Base-by-base conservation (phyloP, 768 basidiomycete species). In the Mycena galericulata region DNA sequence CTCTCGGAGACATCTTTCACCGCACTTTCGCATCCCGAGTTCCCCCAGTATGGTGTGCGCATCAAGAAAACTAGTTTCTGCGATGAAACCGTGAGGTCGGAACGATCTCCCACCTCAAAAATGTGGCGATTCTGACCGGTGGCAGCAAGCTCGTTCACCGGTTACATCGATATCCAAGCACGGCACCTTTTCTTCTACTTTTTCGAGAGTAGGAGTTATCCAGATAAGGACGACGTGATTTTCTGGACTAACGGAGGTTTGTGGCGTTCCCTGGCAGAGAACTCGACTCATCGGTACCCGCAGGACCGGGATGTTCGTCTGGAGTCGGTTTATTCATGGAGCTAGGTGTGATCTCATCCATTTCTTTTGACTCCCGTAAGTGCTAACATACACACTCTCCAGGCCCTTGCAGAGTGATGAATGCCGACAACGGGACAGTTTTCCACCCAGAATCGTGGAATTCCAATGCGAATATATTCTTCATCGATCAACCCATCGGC, bases 171-270 rank as follows among this genome's bases (percentile, higher is more conserved):
- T 71, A 78, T 83, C 50, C 76, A 84, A 58, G 84, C 83, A 11
- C 79, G 84, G 24, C 86, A 86, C 53, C 38, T 86, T 7, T 85
- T 85, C 70, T 88, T 88, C 79, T 87, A 87, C 77, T 88, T 87
- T 72, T 89, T 88, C 74, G 86, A 89, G 75, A 85, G 83, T 50
- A 77, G 87, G 57, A 80, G 74, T 36, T 76, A 86, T 62, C 85
- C 86, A n/a, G 77, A 78, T 17, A 78, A 70, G 40, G 83, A 84
- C 68, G 84, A 85, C 53, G 80, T 85, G 55, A 79, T 85, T n/a
- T 80, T 85, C 70, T 84, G 84, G 84, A 85, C 83, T n/a, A 84
- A 84, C 63, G 87, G 86, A 70, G 88, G 89, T 73, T 34, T 43
- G 32, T 30, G 22, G 49, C 30, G 14, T 12, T 45, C 24, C 22